phyloP scores from a whole-genome alignment of 768 basidiomycete genomes.

The Filobasidium floriforme region DNA sequence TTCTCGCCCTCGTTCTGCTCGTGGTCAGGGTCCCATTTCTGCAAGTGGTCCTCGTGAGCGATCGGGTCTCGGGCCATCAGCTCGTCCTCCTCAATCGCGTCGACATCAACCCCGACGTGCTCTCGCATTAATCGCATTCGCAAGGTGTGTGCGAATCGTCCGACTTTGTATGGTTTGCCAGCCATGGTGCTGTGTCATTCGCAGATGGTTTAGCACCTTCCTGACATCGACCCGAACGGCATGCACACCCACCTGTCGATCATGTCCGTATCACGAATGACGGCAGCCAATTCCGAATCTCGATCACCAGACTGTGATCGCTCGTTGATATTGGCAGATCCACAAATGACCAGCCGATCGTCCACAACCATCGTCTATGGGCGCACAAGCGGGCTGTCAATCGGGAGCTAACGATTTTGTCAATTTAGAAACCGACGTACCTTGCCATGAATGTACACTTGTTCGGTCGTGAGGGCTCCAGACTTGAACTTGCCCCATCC shows the following conservation, averaged over 20 bases:
- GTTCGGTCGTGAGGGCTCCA: slow-evolving; percentile 77
- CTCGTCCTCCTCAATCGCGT: slow-evolving; percentile 71
- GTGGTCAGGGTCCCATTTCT: slow-evolving; percentile 64
- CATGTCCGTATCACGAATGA: slow-evolving; percentile 95
- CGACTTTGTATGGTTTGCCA: slow-evolving; percentile 87
- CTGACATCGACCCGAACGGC: not conserved
- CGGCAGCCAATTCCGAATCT: slow-evolving; percentile 87
- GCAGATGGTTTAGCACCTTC: slow-evolving; percentile 1
- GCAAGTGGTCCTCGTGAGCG: slow-evolving; percentile 52
- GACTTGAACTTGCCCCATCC: slow-evolving; percentile 88
- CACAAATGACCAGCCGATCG: slow-evolving; percentile 55
- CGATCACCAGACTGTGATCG: slow-evolving; percentile 90
- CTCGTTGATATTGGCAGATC: slow-evolving; percentile 94
- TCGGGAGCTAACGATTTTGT: not conserved
- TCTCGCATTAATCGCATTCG: slow-evolving; percentile 92
- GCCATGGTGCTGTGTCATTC: slow-evolving; percentile 73
- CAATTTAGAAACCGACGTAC: slow-evolving; percentile 37
- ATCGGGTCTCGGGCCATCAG: slow-evolving; percentile 55
- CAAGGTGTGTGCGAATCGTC: slow-evolving; percentile 89
- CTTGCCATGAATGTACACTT: slow-evolving; percentile 88
- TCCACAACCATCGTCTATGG: slow-evolving; percentile 67
- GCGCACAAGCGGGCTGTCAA: not conserved
- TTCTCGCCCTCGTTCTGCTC: slow-evolving; percentile 52
- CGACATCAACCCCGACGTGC: slow-evolving; percentile 91
- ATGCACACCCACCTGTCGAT: slow-evolving; percentile 64